Evolutionary conservation across 306 rosid genomes (phyloP).

Genomic region (Oxytropis ochrocephala): DNA sequence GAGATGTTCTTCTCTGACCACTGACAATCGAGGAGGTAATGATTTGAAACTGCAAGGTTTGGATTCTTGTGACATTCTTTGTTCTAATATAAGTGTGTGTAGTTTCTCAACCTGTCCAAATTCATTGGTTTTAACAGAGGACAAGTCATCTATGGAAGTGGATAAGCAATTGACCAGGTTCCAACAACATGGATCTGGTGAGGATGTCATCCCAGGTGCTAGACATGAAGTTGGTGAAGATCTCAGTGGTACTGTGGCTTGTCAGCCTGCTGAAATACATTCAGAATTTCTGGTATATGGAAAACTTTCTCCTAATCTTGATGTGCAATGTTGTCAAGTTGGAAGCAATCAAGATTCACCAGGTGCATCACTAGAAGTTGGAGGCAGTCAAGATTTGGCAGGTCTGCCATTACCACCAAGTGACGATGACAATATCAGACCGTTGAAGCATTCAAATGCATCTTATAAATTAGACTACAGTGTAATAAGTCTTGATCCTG

Average conservation of each 20-base stretch:
- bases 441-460: conserved; percentile 29
- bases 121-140: conserved; percentile 32
- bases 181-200: conserved; percentile 24
- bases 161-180: conserved; percentile 30
- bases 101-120: conserved; percentile 35
- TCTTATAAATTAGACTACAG: conserved; percentile 29
- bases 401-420: conserved; percentile 30
- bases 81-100: conserved; percentile 28
- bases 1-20: conserved; percentile 23
- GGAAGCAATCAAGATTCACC: conserved; percentile 33
- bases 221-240: conserved; percentile 31
- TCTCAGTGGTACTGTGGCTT: conserved; percentile 28
- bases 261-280: conserved; percentile 31
- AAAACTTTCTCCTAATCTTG: conserved; percentile 32
- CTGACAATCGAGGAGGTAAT: conserved; percentile 29
- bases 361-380: conserved; percentile 20
- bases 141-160: conserved; percentile 29
- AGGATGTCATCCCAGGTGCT: conserved; percentile 27
- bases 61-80: conserved; percentile 27
- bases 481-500: conserved; percentile 28
- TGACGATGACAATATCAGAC: conserved; percentile 21
- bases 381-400: conserved; percentile 31
- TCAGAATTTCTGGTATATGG: conserved; percentile 23
- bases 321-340: conserved; percentile 27
- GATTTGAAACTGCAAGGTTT: conserved; percentile 27